phyloP scores from a whole-genome alignment of 108 stramenopile species.

The Discostella pseudostelligera region DNA sequence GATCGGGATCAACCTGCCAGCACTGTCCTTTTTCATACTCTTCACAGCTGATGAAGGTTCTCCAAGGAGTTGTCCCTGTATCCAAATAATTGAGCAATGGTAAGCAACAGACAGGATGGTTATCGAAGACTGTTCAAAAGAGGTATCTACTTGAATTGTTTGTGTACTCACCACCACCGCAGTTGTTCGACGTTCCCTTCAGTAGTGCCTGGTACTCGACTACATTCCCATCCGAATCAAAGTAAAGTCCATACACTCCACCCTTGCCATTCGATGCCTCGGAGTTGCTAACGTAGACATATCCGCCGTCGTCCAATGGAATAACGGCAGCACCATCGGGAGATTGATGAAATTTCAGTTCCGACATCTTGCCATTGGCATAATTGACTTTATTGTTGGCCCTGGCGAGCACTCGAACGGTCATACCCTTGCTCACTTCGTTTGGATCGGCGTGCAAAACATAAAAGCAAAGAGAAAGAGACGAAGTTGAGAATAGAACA shows the following conservation, averaged over 20 bases:
- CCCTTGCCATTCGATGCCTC: conserved; percentile 24
- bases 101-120: too few species aligned
- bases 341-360: conserved; percentile 27
- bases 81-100: neutral
- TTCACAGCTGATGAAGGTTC: conserved; percentile 65
- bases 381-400: conserved; percentile 25
- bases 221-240: conserved; percentile 25
- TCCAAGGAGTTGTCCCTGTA: conserved; percentile 45
- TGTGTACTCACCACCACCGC: conserved; percentile 25
- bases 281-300: conserved; percentile 49
- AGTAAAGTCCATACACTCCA: conserved; percentile 41
- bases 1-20: conserved; percentile 70
- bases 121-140: neutral
- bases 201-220: conserved; percentile 36
- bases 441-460: too few species aligned
- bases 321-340: conserved; percentile 48
- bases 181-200: conserved; percentile 30
- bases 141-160: neutral
- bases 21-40: conserved; percentile 48
- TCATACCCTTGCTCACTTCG: conserved; percentile 30
- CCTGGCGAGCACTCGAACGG: conserved; percentile 26
- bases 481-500: neutral
- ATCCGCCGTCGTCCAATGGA: conserved; percentile 34
- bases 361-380: conserved; percentile 27
- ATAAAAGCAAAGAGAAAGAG: neutral